A percentile compares a stretch with the other conserved stretches of the same genome.
These are phyloP conservation scores for Fusarium ambrosium DNA, from an alignment of 2,329 filamentous ascomycete species.

Conservation along the genomic window DNA sequence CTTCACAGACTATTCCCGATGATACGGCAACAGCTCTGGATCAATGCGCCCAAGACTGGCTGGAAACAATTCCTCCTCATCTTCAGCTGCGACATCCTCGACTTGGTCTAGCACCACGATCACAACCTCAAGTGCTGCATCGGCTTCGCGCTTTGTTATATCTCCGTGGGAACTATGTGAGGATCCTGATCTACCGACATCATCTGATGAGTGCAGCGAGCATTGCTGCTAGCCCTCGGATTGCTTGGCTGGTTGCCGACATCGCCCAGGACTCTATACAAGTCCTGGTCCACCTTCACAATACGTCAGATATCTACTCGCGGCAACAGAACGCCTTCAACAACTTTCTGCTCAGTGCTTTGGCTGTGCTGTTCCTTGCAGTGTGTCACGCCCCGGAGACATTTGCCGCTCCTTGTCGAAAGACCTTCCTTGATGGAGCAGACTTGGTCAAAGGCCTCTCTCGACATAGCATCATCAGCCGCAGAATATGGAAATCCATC, in stretches of 20 bases:
- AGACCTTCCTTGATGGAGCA: constrained; percentile 50
- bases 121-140: constrained; percentile 54
- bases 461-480: constrained; percentile 49
- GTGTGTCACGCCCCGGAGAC: constrained; percentile 59
- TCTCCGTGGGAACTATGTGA: constrained; percentile 60
- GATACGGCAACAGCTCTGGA: constrained; percentile 58
- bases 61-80: constrained; percentile 59
- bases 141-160: constrained; percentile 59
- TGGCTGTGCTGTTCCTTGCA: constrained; percentile 51
- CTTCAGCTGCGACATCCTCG: constrained; percentile 55
- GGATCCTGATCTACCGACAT: constrained; percentile 60
- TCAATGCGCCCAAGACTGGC: constrained; percentile 59
- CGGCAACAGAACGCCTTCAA: constrained; percentile 49
- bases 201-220: constrained; percentile 55
- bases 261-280: constrained; percentile 49
- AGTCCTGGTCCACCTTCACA: constrained; percentile 46
- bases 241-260: constrained; percentile 56
- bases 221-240: constrained; percentile 52
- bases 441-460: constrained; percentile 52
- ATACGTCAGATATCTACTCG: constrained; percentile 47
- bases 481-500: constrained; percentile 54
- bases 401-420: constrained; percentile 55
- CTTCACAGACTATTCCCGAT: constrained; percentile 51
- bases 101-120: constrained; percentile 49
- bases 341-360: constrained; percentile 48